These are phyloP conservation scores for Thinopyrum obtusiflorum DNA, from an alignment of 202 grass and related monocot genomes.

Conservation along the genomic window DNA sequence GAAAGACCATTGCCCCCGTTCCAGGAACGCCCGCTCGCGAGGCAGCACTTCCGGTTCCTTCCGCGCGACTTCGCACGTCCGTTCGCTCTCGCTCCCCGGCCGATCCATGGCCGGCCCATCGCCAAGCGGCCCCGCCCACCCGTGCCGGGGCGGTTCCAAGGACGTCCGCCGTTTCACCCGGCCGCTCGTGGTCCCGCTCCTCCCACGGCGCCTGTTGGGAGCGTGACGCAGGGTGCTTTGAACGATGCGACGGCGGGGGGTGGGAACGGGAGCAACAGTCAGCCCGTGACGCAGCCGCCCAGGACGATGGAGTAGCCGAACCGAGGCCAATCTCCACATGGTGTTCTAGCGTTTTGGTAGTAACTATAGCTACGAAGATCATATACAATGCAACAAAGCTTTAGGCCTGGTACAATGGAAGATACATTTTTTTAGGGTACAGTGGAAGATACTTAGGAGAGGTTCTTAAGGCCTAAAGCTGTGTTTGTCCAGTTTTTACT, in stretches of 20 bases:
- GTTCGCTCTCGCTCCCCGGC: constrained; percentile 9
- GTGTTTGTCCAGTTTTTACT: background rate
- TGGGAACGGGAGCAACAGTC: background rate
- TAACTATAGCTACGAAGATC: background rate
- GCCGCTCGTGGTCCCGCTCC: background rate
- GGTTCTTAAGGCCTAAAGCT: background rate
- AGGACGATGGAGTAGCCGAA: background rate
- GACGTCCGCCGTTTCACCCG: background rate
- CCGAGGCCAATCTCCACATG: background rate
- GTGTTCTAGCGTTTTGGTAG: background rate
- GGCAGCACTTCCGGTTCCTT: background rate
- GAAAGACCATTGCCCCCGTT: background rate
- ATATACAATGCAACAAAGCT: no score
- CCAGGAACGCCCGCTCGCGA: background rate
- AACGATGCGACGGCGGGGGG: background rate
- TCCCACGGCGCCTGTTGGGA: background rate
- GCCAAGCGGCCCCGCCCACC: background rate
- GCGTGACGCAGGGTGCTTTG: background rate
- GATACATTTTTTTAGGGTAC: no score
- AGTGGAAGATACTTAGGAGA: background rate
- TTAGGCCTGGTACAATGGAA: no score
- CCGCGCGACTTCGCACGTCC: background rate
- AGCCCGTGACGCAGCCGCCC: background rate
- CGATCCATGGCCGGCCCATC: background rate
- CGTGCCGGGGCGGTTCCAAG: background rate